phyloP scores from a whole-genome alignment of 768 basidiomycete genomes.

The Strobilomyces dryophilus region DNA sequence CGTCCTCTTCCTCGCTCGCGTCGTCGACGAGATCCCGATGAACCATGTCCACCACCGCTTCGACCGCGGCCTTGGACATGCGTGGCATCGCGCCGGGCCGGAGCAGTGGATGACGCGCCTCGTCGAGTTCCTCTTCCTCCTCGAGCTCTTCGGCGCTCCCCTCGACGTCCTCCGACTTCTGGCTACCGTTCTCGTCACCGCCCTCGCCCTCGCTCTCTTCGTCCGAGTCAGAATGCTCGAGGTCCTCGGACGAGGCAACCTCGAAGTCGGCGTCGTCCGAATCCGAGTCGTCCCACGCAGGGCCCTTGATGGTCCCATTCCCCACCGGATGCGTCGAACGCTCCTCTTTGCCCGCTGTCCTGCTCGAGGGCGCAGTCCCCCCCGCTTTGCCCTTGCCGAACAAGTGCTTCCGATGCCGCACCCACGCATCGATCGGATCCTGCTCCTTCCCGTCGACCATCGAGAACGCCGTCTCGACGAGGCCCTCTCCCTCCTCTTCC shows the following conservation, averaged over 20 bases:
- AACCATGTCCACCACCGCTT: slow-evolving; percentile 64
- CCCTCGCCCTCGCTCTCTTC: slow-evolving; percentile 17
- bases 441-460: slow-evolving; percentile 72
- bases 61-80: slow-evolving; percentile 62
- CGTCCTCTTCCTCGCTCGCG: slow-evolving; percentile 39
- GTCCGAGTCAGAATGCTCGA: slow-evolving; percentile 39
- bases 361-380: not conserved
- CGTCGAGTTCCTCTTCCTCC: slow-evolving; percentile 46
- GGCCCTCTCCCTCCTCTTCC: slow-evolving; percentile 36
- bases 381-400: slow-evolving; percentile 41
- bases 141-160: slow-evolving; percentile 23
- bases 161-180: slow-evolving; percentile 28
- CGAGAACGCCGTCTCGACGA: slow-evolving; percentile 61
- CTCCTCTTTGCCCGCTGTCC: not conserved
- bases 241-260: slow-evolving; percentile 36
- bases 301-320: slow-evolving; percentile 20
- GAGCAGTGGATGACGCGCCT: slow-evolving; percentile 57
- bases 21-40: slow-evolving; percentile 46
- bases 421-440: slow-evolving; percentile 63
- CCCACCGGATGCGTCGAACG: not conserved
- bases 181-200: slow-evolving; percentile 28
- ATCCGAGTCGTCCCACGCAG: slow-evolving; percentile 30
- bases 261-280: slow-evolving; percentile 36
- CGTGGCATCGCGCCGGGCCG: slow-evolving; percentile 63
- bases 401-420: slow-evolving; percentile 47